These are phyloP conservation scores for Aspergillus campestris DNA, from an alignment of 495 filamentous ascomycete genomes.

Conservation along the genomic window DNA sequence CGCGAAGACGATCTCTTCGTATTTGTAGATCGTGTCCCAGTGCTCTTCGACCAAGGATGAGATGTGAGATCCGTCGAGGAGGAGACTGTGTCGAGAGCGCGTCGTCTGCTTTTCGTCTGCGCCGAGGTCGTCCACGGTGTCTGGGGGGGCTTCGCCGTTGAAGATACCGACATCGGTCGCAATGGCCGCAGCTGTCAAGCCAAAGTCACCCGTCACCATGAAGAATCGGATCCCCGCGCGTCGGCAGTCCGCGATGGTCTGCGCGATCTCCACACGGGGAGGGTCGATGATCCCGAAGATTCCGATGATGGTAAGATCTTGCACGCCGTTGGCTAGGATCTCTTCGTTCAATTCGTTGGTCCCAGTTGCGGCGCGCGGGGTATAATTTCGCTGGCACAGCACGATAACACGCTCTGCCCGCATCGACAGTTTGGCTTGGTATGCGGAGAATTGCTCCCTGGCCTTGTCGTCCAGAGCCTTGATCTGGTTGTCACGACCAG, in stretches of 20 bases:
- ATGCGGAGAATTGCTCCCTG: slow-evolving; percentile 22
- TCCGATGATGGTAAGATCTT: slow-evolving; percentile 40
- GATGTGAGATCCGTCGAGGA: slow-evolving; percentile 46
- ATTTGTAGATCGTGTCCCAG: slow-evolving; percentile 49
- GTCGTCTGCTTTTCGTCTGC: slow-evolving; percentile 4
- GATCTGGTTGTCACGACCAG: slow-evolving; percentile 23
- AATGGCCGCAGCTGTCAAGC: slow-evolving; percentile 61
- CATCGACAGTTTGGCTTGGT: slow-evolving; percentile 35
- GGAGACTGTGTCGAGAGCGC: slow-evolving; percentile 21
- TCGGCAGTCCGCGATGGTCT: slow-evolving; percentile 41
- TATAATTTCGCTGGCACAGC: slow-evolving; percentile 30
- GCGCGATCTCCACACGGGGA: slow-evolving; percentile 53
- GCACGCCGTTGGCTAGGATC: slow-evolving; percentile 24
- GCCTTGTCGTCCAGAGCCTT: slow-evolving; percentile 27
- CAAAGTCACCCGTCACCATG: slow-evolving; percentile 65
- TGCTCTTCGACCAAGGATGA: slow-evolving; percentile 46
- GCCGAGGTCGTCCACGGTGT: slow-evolving; percentile 20
- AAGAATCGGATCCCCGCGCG: slow-evolving; percentile 52
- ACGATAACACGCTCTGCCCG: slow-evolving; percentile 46
- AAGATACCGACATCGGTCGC: slow-evolving; percentile 59
- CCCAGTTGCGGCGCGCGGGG: slow-evolving; percentile 12
- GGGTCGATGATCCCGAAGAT: slow-evolving; percentile 53
- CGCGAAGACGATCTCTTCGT: slow-evolving; percentile 62
- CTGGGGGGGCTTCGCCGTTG: slow-evolving; percentile 30
- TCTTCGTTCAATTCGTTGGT: slow-evolving; percentile 39